phyloP scores from a whole-genome alignment of 2,329 filamentous ascomycete genomes.

The Sclerotinia sclerotiorum region DNA sequence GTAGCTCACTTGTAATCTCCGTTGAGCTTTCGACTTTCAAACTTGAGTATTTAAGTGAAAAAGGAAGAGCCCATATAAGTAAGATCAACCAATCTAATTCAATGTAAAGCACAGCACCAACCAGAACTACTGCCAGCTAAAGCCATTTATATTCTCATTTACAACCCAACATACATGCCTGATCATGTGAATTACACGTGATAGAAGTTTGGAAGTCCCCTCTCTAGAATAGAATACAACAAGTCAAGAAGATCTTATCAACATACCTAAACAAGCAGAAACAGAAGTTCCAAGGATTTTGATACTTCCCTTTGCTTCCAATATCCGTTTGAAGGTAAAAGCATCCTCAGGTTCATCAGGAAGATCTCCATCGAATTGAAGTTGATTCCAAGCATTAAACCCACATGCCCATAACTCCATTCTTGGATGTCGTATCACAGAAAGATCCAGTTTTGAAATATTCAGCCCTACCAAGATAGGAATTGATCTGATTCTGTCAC shows the following conservation, averaged over 20 bases:
- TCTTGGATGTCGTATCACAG: not conserved
- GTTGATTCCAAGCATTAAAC: slow-evolving; percentile 60
- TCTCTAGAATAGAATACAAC: not conserved
- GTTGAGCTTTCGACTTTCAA: not conserved
- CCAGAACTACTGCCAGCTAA: not conserved
- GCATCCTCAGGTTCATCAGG: slow-evolving; percentile 49
- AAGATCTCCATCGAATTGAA: slow-evolving; percentile 43
- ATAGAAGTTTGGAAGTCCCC: not conserved
- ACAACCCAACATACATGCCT: not conserved
- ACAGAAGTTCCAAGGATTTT: slow-evolving; percentile 42
- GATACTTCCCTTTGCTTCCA: slow-evolving; percentile 43
- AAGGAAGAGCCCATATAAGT: no score
- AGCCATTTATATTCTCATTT: not conserved
- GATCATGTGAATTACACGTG: slow-evolving; percentile 10
- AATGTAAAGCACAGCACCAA: not conserved
- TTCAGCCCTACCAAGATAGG: slow-evolving; percentile 1
- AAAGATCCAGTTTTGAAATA: not conserved
- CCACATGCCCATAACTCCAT: slow-evolving; percentile 56
- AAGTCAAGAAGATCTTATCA: not conserved
- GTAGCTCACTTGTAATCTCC: not conserved
- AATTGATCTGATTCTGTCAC: not conserved
- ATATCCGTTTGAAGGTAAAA: slow-evolving; percentile 46
- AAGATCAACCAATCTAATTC: no score
- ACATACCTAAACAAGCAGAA: slow-evolving; percentile 40
- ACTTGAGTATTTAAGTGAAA: no score